These are phyloP conservation scores for Ganoderma meredithae DNA, from an alignment of 1,284 basidiomycete genomes.

Conservation along the genomic window DNA sequence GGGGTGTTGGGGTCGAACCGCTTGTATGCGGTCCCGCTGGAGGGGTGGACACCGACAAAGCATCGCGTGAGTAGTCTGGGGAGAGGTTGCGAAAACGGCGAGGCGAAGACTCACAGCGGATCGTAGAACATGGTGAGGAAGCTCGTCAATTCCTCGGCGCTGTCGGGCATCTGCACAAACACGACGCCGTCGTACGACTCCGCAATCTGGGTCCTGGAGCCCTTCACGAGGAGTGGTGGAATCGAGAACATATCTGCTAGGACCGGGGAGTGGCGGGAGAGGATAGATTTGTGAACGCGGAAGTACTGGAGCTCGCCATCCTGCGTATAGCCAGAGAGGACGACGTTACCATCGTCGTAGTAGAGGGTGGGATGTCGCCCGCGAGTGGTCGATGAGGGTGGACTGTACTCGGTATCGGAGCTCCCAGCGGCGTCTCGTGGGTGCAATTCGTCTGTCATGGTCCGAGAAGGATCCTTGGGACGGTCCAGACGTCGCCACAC, in stretches of 20 bases:
- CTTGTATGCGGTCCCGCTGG: conserved; percentile 42
- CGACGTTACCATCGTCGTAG: conserved; percentile 44
- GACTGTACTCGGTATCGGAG: conserved; percentile 18
- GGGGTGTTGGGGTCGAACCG: conserved; percentile 44
- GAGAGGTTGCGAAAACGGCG: not conserved
- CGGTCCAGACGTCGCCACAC: not conserved
- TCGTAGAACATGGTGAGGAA: conserved; percentile 43
- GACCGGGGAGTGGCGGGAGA: conserved; percentile 39
- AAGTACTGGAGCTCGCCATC: conserved; percentile 36
- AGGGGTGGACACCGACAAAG: conserved; percentile 7
- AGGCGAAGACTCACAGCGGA: conserved; percentile 38
- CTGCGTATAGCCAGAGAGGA: conserved; percentile 37
- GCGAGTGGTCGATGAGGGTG: conserved; percentile 1
- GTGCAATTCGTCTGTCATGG: conserved; percentile 23
- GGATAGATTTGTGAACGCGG: conserved; percentile 41
- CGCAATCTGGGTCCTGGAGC: conserved; percentile 27
- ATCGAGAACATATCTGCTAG: conserved; percentile 42
- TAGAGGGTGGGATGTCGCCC: conserved; percentile 41
- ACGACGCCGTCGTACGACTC: conserved; percentile 42
- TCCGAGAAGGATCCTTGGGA: not conserved
- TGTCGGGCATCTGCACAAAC: conserved; percentile 43
- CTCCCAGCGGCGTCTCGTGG: conserved; percentile 10
- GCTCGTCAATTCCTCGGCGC: conserved; percentile 40
- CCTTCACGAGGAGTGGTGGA: conserved; percentile 34
- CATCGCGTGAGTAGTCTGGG: conserved; percentile 11